These are phyloP conservation scores for Beverwykella pulmonaria DNA, from an alignment of 495 filamentous ascomycete species.

Conservation along the genomic window DNA sequence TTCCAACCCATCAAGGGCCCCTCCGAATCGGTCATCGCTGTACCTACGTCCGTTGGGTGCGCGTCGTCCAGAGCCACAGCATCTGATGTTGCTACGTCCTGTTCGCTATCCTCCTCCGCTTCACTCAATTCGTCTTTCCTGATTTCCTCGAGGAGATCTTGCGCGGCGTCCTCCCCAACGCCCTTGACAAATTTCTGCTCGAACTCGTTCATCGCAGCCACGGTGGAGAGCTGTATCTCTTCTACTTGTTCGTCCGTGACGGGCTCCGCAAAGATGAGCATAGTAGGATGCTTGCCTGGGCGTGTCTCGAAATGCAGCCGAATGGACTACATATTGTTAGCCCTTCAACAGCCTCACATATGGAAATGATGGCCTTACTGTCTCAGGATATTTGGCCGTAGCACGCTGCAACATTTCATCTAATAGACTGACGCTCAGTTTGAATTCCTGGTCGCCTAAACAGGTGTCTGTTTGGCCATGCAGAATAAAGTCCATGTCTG, in stretches of 20 bases:
- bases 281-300: constrained; percentile 61
- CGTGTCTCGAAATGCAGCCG: constrained; percentile 87
- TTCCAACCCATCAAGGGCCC: constrained; percentile 62
- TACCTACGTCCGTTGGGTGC: constrained; percentile 19
- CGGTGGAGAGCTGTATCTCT: constrained; percentile 68
- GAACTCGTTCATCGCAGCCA: constrained; percentile 65
- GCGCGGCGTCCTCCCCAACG: constrained; percentile 38
- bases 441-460: constrained; percentile 88
- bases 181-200: constrained; percentile 63
- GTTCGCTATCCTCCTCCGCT: constrained; percentile 27
- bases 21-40: background rate
- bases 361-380: constrained; percentile 42
- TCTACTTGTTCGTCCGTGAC: constrained; percentile 71
- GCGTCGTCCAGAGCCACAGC: background rate
- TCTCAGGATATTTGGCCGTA: constrained; percentile 68
- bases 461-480: constrained; percentile 68
- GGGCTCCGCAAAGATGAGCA: constrained; percentile 90
- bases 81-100: constrained; percentile 2
- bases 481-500: constrained; percentile 83
- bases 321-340: constrained; percentile 59
- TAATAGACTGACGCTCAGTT: constrained; percentile 72
- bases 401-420: constrained; percentile 76
- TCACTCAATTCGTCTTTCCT: constrained; percentile 54
- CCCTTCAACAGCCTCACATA: too few relatives aligned
- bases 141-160: constrained; percentile 39